Percentiles rank a stretch among this genome's conserved stretches.
phyloP scores from a whole-genome alignment of 768 basidiomycete genomes.

The Xerocomellus chrysenteron region DNA sequence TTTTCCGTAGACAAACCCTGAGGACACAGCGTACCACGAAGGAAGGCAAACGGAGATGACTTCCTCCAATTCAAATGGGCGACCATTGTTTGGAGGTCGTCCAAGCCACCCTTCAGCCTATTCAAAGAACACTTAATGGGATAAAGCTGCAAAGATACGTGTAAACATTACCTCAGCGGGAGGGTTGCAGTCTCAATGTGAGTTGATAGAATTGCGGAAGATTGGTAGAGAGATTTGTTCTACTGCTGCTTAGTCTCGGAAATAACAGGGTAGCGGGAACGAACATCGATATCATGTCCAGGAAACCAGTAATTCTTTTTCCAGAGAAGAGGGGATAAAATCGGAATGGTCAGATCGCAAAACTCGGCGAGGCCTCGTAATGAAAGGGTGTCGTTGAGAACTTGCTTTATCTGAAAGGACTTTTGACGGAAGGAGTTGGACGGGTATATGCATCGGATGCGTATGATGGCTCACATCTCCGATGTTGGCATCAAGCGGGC shows the following conservation, averaged over 20 bases:
- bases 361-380: slow-evolving; percentile 50
- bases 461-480: slow-evolving; percentile 44
- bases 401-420: slow-evolving; percentile 39
- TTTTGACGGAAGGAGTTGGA: slow-evolving; percentile 18
- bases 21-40: slow-evolving; percentile 54
- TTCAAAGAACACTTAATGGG: not conserved
- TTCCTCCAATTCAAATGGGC: slow-evolving; percentile 54
- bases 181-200: slow-evolving; percentile 60
- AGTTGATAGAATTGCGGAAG: slow-evolving; percentile 57
- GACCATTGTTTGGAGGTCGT: slow-evolving; percentile 46
- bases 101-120: slow-evolving; percentile 35
- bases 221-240: slow-evolving; percentile 43
- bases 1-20: slow-evolving; percentile 27
- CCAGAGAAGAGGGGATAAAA: slow-evolving; percentile 49
- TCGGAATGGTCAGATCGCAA: slow-evolving; percentile 50
- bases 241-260: slow-evolving; percentile 18
- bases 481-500: slow-evolving; percentile 32
- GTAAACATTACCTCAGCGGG: slow-evolving; percentile 50
- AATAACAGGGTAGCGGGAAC: slow-evolving; percentile 10
- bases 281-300: slow-evolving; percentile 15
- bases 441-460: not conserved
- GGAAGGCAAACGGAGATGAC: slow-evolving; percentile 51
- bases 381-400: slow-evolving; percentile 64
- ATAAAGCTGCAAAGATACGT: not conserved
- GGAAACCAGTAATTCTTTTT: slow-evolving; percentile 29